Conservation (phyloP, 2,329 filamentous ascomycete genomes). For the Tolypocladium tropicale region DNA sequence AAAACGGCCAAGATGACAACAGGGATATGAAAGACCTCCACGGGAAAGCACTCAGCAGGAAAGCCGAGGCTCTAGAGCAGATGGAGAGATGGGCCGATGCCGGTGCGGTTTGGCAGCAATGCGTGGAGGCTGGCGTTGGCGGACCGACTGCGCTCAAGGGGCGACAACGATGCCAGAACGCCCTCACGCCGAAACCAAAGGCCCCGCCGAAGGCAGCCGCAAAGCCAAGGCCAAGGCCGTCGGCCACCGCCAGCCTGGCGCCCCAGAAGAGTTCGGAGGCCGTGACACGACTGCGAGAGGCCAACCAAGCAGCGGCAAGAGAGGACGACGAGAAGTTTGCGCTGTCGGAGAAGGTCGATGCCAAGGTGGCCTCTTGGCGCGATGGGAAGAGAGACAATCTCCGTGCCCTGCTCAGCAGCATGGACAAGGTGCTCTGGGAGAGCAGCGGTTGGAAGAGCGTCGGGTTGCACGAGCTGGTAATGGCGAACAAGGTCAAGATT, state of each 20-base stretch:
- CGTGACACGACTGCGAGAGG: conserved; percentile 69
- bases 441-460: conserved; percentile 95
- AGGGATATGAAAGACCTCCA: conserved; percentile 92
- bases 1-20: conserved; percentile 44
- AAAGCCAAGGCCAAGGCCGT: conserved; percentile 35
- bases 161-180: conserved; percentile 80
- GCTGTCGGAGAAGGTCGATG: conserved; percentile 76
- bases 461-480: conserved; percentile 82
- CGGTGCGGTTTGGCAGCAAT: conserved; percentile 65
- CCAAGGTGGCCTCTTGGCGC: conserved; percentile 68
- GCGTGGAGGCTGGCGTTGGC: conserved; percentile 78
- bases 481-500: conserved; percentile 93
- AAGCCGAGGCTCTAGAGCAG: conserved; percentile 90
- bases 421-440: conserved; percentile 87
- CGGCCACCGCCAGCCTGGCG: conserved; percentile 25
- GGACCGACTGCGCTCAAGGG: conserved; percentile 76
- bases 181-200: conserved; percentile 59
- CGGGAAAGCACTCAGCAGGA: conserved; percentile 86
- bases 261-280: conserved; percentile 56
- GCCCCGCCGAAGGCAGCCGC: conserved; percentile 33
- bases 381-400: conserved; percentile 90
- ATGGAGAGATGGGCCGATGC: conserved; percentile 92
- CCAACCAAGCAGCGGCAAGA: conserved; percentile 74
- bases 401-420: conserved; percentile 72
- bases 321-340: conserved; percentile 91